Percentiles rank a stretch among this genome's conserved stretches.
These are phyloP conservation scores for Fusarium temperatum DNA, from an alignment of 2,329 filamentous ascomycete species.

Conservation along the genomic window DNA sequence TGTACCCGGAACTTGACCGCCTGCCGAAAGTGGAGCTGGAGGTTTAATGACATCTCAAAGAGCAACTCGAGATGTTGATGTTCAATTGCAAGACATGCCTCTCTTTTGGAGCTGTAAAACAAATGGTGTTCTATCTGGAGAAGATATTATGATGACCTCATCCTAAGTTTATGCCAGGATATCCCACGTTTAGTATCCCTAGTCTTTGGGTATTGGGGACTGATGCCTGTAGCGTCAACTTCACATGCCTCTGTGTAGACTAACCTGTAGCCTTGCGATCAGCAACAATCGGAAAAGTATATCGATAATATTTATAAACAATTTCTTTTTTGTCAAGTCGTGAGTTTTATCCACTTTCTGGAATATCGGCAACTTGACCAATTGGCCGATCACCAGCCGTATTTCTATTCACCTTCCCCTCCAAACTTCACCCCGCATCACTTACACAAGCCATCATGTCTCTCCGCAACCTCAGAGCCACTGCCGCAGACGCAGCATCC, in stretches of 20 bases:
- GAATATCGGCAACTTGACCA: background rate
- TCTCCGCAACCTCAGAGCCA: conserved; percentile 29
- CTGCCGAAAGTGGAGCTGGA: conserved; percentile 13
- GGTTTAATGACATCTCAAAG: background rate
- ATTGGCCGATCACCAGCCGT: background rate
- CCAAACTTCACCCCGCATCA: conserved; percentile 8
- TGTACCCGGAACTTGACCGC: conserved; percentile 10
- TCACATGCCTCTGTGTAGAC: background rate
- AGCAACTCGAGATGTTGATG: background rate
- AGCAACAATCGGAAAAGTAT: background rate
- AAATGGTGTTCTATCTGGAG: rapidly evolving
- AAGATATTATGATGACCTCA: rapidly evolving
- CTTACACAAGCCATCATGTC: conserved; percentile 10
- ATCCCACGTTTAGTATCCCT: background rate
- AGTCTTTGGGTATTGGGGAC: background rate
- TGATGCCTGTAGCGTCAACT: background rate
- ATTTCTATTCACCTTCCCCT: background rate
- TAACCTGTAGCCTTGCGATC: background rate
- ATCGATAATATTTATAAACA: rapidly evolving
- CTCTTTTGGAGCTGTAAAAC: rapidly evolving
- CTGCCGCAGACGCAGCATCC: conserved; percentile 44
- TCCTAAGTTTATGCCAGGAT: background rate
- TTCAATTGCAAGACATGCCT: background rate
- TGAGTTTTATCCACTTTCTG: background rate
- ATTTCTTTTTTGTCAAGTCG: rapidly evolving